Evolutionary conservation across 192 early-diverging fungal species (phyloP), one percentile per base, ranked within the genome.

Genomic region (Coemansia sp.): DNA sequence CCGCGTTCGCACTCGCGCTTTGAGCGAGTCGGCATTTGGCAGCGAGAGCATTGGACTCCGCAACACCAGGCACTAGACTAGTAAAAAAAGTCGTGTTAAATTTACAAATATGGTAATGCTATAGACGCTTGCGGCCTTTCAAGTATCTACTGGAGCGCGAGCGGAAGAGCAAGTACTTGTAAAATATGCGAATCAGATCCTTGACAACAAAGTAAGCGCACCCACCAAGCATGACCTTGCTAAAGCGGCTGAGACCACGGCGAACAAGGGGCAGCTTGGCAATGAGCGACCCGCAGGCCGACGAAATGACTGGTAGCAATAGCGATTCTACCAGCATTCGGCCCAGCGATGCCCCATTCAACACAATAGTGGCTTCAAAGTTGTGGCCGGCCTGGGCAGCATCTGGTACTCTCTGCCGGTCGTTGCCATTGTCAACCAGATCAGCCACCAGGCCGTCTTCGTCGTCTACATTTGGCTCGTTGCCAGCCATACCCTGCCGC

Each of bases 251-350:
- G 2, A 86, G 79, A 18, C 82, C 71, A 16, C 73, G 72, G 23
- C 77, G 66, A 21, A 85, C 33, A 59, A 87, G 81, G 8, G 86
- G 67, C 37, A 87, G 76, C 39, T 68, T 67, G 36, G 77, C 76
- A 16, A 88, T 46, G 24, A 82, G 71, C 42, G 84, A 69, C 42
- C 89, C 89, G 33, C 87, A 76, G 36, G 86, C 66, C 1, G 86
- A 85, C n/a, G 86, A 88, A 23, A 88, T 85, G 14, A 79, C 83
- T n/a, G 89, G 89, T 64, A 89, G 83, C 36, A 87, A 64, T 18
- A 91, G 67, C 18, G 88, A 86, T 46, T 88, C 86, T 9, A 89
- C 83, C 37, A 88, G 86, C 2, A 83, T 88, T 11, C 86, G 74
- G 21, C 86, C 85, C 20, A 88, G 51, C 60, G 83, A 77, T 16